Evolutionary conservation across 2,329 filamentous ascomycete genomes (phyloP).

Genomic region (Purpureocillium lavendulum): DNA sequence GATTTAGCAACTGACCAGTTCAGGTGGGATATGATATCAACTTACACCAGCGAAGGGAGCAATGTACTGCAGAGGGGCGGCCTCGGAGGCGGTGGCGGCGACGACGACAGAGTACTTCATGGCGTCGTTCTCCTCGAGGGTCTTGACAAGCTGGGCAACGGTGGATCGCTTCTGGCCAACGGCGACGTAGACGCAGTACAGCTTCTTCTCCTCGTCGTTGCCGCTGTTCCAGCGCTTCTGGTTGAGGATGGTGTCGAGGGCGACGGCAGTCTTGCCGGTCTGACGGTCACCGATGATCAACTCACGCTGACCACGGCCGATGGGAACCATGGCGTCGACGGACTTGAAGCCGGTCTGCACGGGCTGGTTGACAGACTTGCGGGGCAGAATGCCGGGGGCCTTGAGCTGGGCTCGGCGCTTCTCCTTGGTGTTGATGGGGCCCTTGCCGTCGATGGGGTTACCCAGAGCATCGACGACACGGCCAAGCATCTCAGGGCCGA

Average conservation of each 20-base stretch:
- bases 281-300: constrained; percentile 99
- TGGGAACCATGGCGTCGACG: constrained; percentile 98
- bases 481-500: constrained; percentile 85
- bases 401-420: constrained; percentile 96
- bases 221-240: constrained; percentile 95
- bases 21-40: not conserved
- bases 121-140: constrained; percentile 97
- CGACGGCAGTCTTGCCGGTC: constrained; percentile 98
- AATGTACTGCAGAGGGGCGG: constrained; percentile 87
- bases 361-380: constrained; percentile 94
- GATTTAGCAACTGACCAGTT: too few relatives aligned
- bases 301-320: constrained; percentile 99
- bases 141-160: constrained; percentile 98
- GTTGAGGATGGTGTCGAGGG: constrained; percentile 96
- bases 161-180: constrained; percentile 99
- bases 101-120: constrained; percentile 97
- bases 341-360: constrained; percentile 99
- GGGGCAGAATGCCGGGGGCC: constrained; percentile 96
- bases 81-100: constrained; percentile 94
- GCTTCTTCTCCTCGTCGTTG: constrained; percentile 91
- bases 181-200: constrained; percentile 99
- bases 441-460: constrained; percentile 99
- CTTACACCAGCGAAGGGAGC: constrained; percentile 75
- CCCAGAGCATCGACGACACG: constrained; percentile 98
- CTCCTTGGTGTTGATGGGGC: constrained; percentile 85